phyloP scores from a whole-genome alignment of 768 basidiomycete species.

The Polyporus arcularius region DNA sequence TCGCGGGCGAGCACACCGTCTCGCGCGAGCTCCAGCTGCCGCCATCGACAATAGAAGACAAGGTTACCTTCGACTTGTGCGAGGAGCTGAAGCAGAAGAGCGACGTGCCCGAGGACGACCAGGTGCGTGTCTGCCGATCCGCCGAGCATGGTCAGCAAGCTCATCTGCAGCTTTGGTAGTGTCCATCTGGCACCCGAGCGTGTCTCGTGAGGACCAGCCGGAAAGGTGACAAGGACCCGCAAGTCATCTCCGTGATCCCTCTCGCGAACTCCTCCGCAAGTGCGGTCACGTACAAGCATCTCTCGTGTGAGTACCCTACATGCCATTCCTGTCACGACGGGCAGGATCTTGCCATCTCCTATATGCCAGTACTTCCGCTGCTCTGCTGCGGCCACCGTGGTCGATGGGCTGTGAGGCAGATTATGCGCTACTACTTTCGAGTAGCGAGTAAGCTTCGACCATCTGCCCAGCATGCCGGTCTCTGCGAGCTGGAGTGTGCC shows the following conservation, averaged over 20 bases:
- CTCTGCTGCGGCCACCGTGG: no score
- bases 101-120: constrained; percentile 56
- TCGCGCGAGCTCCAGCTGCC: constrained; percentile 57
- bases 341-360: no score
- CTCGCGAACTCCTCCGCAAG: constrained; percentile 47
- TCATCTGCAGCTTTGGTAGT: constrained; percentile 44
- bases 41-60: constrained; percentile 62
- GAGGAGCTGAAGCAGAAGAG: constrained; percentile 51
- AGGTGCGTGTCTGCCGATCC: constrained; percentile 48
- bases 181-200: constrained; percentile 64
- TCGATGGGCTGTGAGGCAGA: no score
- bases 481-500: no score
- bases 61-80: constrained; percentile 69
- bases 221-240: constrained; percentile 54
- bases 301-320: constrained; percentile 39
- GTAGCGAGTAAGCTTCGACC: no score
- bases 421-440: no score
- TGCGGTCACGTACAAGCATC: constrained; percentile 26
- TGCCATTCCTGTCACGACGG: no score
- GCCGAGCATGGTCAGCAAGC: neutral
- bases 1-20: constrained; percentile 53
- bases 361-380: no score
- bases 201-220: constrained; percentile 72
- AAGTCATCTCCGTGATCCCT: constrained; percentile 77
- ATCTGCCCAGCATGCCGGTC: no score